Conservation (phyloP, 176 grass and related monocot species). For the Eleusine indica region DNA sequence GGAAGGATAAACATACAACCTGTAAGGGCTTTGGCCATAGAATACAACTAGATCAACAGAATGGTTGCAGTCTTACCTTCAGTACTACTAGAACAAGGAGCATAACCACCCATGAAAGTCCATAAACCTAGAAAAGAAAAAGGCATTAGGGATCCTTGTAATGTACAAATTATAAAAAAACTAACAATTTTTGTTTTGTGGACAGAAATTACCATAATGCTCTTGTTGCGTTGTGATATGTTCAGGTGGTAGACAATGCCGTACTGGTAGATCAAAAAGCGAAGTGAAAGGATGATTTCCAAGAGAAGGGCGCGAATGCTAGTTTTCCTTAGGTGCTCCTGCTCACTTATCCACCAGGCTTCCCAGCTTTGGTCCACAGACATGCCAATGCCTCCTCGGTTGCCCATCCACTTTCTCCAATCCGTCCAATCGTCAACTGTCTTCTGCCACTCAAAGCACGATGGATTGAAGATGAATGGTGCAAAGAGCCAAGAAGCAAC, state of each 20-base stretch:
- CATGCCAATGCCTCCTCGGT: constrained; percentile 81
- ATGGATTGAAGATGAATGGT: constrained; percentile 90
- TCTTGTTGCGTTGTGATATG: constrained; percentile 64
- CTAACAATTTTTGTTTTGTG: constrained; percentile 13
- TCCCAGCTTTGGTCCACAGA: constrained; percentile 80
- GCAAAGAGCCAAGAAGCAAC: constrained; percentile 92
- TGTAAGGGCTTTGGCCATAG: constrained; percentile 7
- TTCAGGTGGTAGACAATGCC: constrained; percentile 96
- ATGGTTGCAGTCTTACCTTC: constrained; percentile 60
- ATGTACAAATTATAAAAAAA: constrained; percentile 18
- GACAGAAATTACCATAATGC: constrained; percentile 69
- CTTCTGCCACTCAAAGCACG: constrained; percentile 94
- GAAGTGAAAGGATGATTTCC: constrained; percentile 86
- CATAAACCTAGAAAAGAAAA: constrained; percentile 77
- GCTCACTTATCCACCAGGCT: constrained; percentile 87
- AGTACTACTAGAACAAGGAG: constrained; percentile 76
- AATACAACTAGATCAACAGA: constrained; percentile 4
- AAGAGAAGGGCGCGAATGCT: constrained; percentile 69
- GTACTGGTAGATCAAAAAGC: constrained; percentile 97
- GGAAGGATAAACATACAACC: constrained; percentile 30
- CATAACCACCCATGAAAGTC: constrained; percentile 95
- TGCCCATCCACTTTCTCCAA: constrained; percentile 89
- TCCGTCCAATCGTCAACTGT: constrained; percentile 93
- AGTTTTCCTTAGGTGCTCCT: constrained; percentile 75
- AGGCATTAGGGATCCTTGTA: constrained; percentile 15